Conservation (phyloP, 1,284 basidiomycete genomes). For the Cryptococcus amylolentus region DNA sequence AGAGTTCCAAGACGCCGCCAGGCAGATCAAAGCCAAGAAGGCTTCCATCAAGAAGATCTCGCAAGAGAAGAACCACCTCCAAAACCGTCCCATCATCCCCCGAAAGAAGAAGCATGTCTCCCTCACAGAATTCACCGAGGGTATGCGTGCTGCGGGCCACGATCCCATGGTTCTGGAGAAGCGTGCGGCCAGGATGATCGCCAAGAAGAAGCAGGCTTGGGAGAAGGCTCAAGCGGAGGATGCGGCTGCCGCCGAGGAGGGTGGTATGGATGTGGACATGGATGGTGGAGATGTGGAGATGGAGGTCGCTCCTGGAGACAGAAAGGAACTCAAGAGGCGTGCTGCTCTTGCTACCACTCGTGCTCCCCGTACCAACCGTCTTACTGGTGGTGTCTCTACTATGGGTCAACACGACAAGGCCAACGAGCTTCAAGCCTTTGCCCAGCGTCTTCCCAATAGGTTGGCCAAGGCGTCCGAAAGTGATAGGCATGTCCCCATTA, state of each 20-base stretch:
- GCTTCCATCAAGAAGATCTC: conserved; percentile 67
- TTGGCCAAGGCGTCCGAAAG: conserved; percentile 83
- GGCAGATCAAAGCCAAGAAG: conserved; percentile 62
- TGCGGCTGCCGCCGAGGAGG: conserved; percentile 18
- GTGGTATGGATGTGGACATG: conserved; percentile 32
- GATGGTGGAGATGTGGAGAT: conserved; percentile 53
- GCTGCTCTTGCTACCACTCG: conserved; percentile 55
- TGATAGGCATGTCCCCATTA: conserved; percentile 59
- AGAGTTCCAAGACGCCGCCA: conserved; percentile 65
- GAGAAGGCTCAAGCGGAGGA: conserved; percentile 45
- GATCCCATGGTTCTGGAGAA: conserved; percentile 85
- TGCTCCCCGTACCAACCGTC: conserved; percentile 66
- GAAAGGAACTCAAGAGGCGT: conserved; percentile 54
- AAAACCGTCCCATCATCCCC: conserved; percentile 78
- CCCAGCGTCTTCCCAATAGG: conserved; percentile 78
- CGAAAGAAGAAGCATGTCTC: conserved; percentile 82
- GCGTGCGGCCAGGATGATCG: conserved; percentile 72
- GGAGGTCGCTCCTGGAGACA: conserved; percentile 20
- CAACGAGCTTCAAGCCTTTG: conserved; percentile 72
- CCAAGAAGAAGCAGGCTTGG: conserved; percentile 20
- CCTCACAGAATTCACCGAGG: conserved; percentile 76
- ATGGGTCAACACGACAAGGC: conserved; percentile 76
- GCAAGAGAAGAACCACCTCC: conserved; percentile 81
- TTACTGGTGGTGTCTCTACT: conserved; percentile 73
- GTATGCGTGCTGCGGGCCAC: conserved; percentile 79